These are phyloP conservation scores for Pelagophyceae sp. DNA, from an alignment of 352 stramenopile species.

Conservation along the genomic window DNA sequence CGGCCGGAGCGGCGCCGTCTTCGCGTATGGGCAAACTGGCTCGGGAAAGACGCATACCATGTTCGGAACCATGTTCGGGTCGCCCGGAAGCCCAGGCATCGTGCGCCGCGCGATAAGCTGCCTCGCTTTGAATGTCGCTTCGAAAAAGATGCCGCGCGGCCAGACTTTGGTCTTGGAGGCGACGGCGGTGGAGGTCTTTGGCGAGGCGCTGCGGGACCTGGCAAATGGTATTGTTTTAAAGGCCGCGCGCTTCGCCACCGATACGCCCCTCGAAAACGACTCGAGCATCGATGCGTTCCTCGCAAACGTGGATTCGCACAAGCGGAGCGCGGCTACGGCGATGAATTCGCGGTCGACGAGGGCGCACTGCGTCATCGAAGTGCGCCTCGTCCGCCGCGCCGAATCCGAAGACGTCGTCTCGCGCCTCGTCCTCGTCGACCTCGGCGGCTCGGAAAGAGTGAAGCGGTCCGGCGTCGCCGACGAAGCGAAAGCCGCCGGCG, in stretches of 20 bases:
- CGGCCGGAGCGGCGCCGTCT: conserved; percentile 11
- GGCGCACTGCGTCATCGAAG: background rate
- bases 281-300: background rate
- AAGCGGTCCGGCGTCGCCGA: background rate
- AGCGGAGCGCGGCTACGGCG: background rate
- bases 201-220: background rate
- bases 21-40: conserved; percentile 37
- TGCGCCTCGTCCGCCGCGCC: background rate
- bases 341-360: background rate
- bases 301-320: background rate
- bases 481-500: background rate
- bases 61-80: conserved; percentile 32
- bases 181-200: background rate
- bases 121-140: background rate
- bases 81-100: background rate
- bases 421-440: background rate
- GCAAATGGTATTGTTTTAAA: background rate
- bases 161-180: background rate
- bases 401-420: background rate
- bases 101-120: background rate
- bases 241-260: too few species aligned
- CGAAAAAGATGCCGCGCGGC: too few species aligned
- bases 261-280: background rate
- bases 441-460: background rate
- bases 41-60: conserved; percentile 40